Conservation (phyloP, 139 green algal species). For the Dunaliella sp. region DNA sequence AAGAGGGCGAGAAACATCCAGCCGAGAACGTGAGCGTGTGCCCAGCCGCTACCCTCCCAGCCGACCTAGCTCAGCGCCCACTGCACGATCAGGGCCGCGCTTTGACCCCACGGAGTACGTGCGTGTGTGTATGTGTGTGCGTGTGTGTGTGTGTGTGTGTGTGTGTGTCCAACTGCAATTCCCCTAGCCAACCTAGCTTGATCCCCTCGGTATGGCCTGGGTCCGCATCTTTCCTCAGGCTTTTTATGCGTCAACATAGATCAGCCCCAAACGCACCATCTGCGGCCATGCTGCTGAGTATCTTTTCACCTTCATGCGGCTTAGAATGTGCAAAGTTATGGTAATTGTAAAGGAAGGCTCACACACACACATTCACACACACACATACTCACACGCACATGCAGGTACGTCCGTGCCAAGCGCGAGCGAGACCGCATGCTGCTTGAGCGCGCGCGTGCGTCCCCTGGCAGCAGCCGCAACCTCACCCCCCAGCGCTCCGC, state of each 20-base stretch:
- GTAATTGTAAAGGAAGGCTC: background rate
- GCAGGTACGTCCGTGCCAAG: conserved; percentile 19
- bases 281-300: too few species aligned
- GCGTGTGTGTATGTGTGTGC: too few species aligned
- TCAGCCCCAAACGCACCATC: too few species aligned
- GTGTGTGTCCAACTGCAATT: too few species aligned
- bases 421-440: background rate
- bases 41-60: background rate
- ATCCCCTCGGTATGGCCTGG: too few species aligned
- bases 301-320: too few species aligned
- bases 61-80: conserved; percentile 29
- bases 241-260: too few species aligned
- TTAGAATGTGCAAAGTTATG: too few species aligned
- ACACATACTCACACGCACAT: background rate
- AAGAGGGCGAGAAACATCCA: conserved; percentile 10
- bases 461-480: conserved; percentile 13
- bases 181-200: too few species aligned
- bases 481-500: conserved; percentile 24
- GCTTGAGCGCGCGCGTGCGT: conserved; percentile 1
- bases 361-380: background rate
- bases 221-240: too few species aligned
- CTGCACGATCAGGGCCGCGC: conserved; percentile 19
- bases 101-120: conserved; percentile 82
- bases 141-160: too few species aligned
- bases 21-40: conserved; percentile 8